phyloP scores from a whole-genome alignment of 179 eudicot genomes.

The Pouteria campechiana region DNA sequence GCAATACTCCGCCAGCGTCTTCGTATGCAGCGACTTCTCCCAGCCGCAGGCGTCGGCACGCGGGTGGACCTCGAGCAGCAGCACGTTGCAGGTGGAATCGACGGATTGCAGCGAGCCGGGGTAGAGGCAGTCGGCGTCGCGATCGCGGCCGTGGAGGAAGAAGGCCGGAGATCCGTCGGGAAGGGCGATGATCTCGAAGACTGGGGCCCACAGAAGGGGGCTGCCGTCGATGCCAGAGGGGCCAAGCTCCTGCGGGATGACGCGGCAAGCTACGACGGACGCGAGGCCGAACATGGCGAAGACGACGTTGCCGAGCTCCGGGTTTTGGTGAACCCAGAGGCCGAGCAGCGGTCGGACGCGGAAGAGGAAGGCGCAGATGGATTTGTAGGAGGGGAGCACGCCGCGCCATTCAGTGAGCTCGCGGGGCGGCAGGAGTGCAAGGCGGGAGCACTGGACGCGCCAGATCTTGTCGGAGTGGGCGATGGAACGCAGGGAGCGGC shows the following conservation, averaged over 20 bases:
- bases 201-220: slow-evolving; percentile 73
- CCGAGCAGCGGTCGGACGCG: slow-evolving; percentile 46
- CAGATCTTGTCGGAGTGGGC: slow-evolving; percentile 59
- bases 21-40: slow-evolving; percentile 23
- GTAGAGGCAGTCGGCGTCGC: slow-evolving; percentile 40
- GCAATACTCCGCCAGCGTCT: slow-evolving; percentile 19
- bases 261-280: slow-evolving; percentile 61
- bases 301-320: slow-evolving; percentile 77
- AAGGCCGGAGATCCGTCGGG: slow-evolving; percentile 36
- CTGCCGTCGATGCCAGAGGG: slow-evolving; percentile 64
- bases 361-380: slow-evolving; percentile 44
- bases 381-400: slow-evolving; percentile 47
- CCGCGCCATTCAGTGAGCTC: slow-evolving; percentile 57
- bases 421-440: slow-evolving; percentile 26
- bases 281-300: slow-evolving; percentile 72
- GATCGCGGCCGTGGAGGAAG: slow-evolving; percentile 58
- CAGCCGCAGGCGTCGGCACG: slow-evolving; percentile 20
- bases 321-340: slow-evolving; percentile 80
- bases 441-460: slow-evolving; percentile 49
- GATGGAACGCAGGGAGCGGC: slow-evolving; percentile 35
- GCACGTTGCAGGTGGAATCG: slow-evolving; percentile 58
- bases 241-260: slow-evolving; percentile 71
- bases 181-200: slow-evolving; percentile 53
- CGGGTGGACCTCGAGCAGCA: slow-evolving; percentile 72
- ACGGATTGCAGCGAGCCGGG: slow-evolving; percentile 61